These are phyloP conservation scores for Starmerella etchellsii DNA, from an alignment of 805 yeast species.

Conservation along the genomic window DNA sequence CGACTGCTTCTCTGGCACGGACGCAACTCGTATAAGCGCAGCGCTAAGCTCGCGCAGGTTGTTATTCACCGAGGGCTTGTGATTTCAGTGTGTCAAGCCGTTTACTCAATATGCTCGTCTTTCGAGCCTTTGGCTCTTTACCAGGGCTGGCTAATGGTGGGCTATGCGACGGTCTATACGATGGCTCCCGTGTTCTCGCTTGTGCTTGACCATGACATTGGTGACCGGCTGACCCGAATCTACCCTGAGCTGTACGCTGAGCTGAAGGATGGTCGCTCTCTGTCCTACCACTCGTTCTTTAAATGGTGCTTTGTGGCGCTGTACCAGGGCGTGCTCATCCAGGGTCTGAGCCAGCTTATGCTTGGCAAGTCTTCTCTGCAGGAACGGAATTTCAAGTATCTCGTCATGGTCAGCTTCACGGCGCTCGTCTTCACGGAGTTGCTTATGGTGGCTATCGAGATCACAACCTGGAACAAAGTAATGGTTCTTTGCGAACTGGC, in stretches of 20 bases:
- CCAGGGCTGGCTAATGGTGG: slow-evolving; percentile 97
- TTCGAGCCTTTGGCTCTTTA: slow-evolving; percentile 91
- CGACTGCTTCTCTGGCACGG: slow-evolving; percentile 94
- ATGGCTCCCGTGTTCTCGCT: slow-evolving; percentile 96
- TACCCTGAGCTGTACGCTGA: slow-evolving; percentile 95
- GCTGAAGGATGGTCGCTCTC: slow-evolving; percentile 71
- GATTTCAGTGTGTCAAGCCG: slow-evolving; percentile 90
- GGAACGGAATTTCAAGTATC: slow-evolving; percentile 40
- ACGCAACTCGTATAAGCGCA: slow-evolving; percentile 87
- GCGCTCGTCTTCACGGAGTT: slow-evolving; percentile 73
- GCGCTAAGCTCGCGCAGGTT: slow-evolving; percentile 90
- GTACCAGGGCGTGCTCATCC: slow-evolving; percentile 84
- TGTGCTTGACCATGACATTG: slow-evolving; percentile 83
- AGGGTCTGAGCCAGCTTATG: slow-evolving; percentile 65
- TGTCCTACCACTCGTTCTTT: slow-evolving; percentile 77
- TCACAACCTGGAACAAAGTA: slow-evolving; percentile 75
- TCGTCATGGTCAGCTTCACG: slow-evolving; percentile 83
- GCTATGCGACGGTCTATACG: slow-evolving; percentile 91
- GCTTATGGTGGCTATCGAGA: slow-evolving; percentile 84
- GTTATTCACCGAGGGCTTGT: slow-evolving; percentile 92
- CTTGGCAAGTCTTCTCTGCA: slow-evolving; percentile 39
- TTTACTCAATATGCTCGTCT: slow-evolving; percentile 69
- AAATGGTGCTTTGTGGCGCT: slow-evolving; percentile 81
- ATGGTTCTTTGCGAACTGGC: slow-evolving; percentile 64
- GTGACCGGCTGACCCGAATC: slow-evolving; percentile 71